Evolutionary conservation across 2,329 filamentous ascomycete genomes (phyloP), one percentile per base, ranked within the genome.

Genomic region (Fusarium heterosporum): DNA sequence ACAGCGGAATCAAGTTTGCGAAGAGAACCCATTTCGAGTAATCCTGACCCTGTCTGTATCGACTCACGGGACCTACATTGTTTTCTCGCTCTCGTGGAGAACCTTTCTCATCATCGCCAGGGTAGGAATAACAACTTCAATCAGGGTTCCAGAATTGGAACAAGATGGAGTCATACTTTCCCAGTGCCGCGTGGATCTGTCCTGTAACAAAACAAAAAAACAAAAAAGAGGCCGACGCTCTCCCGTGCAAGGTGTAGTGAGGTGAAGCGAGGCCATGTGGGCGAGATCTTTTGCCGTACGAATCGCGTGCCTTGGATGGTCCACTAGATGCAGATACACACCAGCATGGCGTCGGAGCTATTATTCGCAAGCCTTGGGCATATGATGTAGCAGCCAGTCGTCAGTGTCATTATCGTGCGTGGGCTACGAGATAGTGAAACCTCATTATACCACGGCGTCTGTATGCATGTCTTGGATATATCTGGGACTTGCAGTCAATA

Each of bases 181-280:
- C 60, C 42, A 32, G 34, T 30, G 48, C 61, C 28, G 47, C 63
- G 45, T 65, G 60, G 60, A 50, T 46, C 51, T 30, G 38, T 52
- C 40, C 54, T 61, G 56, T 26, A 40, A 41, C 55, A 61, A 4
- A 22, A 22, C 6, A 4, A 22, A 22, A 22, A 22, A 22, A 22
- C 22, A 22, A 22, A 58, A 68, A 55, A 50, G 55, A 68, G 56
- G 60, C 61, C 64, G 65, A 68, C 52, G 36, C 41, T 58, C 51
- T 60, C 55, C 36, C 64, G 45, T 61, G 55, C 47, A 68, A 65
- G 60, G 42, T 61, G 46, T 41, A 63, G 48, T 39, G 45, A 57
- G 41, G 42, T 66, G 45, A 57, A 38, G 42, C 61, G 46, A 57
- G 40, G 38, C 50, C 51, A 45, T 52, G 45, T 45, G 64, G 57